Percentiles rank a stretch among this genome's conserved stretches.
Conservation (phyloP, 176 grass and related monocot species). For the Lolium rigidum region DNA sequence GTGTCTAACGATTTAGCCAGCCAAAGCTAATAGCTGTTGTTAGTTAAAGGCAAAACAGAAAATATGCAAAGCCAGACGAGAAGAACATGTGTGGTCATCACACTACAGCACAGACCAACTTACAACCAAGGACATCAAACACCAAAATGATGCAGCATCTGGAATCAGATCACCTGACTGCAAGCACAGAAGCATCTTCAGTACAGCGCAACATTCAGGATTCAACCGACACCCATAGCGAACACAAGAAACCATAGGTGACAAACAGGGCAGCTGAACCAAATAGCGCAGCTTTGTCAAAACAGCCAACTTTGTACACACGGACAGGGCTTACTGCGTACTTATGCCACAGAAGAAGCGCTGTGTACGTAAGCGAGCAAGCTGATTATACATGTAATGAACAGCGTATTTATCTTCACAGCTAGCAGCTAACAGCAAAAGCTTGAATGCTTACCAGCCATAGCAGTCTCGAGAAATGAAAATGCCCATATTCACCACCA, state of each 20-base stretch:
- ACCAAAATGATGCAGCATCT: neutral
- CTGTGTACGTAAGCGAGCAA: constrained; percentile 51
- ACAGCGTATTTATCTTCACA: neutral
- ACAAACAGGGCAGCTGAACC: neutral
- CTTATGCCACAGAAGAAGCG: constrained; percentile 15
- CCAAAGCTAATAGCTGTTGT: neutral
- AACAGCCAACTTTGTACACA: neutral
- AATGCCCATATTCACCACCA: neutral
- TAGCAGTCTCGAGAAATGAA: neutral
- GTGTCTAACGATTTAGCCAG: neutral
- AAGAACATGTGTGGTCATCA: too few relatives aligned
- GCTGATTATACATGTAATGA: constrained; percentile 13
- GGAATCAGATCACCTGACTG: neutral
- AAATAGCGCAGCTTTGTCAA: neutral
- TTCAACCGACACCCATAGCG: neutral
- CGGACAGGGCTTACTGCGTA: neutral
- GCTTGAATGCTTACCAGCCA: constrained; percentile 13
- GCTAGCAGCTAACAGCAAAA: constrained; percentile 39
- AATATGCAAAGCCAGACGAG: too few relatives aligned
- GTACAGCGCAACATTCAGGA: constrained; percentile 8
- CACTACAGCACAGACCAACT: too few relatives aligned
- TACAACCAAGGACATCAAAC: too few relatives aligned
- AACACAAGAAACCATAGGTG: neutral
- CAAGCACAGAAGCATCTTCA: constrained; percentile 40
- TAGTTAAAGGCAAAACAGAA: too few relatives aligned